These are phyloP conservation scores for Remersonia thermophila DNA, from an alignment of 2,329 filamentous ascomycete genomes.

Conservation along the genomic window DNA sequence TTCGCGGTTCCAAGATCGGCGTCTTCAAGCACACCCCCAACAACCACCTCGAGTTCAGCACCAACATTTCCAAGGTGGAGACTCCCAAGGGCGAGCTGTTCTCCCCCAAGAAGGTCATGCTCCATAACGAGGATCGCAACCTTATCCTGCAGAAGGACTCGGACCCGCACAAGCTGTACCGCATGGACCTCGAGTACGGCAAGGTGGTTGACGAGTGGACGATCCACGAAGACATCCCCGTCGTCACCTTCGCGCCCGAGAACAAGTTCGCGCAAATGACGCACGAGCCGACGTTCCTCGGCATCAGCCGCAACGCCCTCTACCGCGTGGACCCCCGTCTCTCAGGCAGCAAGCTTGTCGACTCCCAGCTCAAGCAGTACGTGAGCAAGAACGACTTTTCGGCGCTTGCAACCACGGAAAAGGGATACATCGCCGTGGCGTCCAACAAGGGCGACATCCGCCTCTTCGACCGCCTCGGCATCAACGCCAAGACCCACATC, in stretches of 20 bases:
- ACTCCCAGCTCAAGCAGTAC: slow-evolving; percentile 89
- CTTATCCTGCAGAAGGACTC: slow-evolving; percentile 75
- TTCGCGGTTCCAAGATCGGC: slow-evolving; percentile 93
- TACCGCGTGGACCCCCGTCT: slow-evolving; percentile 90
- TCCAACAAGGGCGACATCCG: slow-evolving; percentile 96
- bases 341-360: slow-evolving; percentile 82
- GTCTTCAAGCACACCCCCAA: slow-evolving; percentile 95
- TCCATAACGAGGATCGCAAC: slow-evolving; percentile 80
- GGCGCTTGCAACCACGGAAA: slow-evolving; percentile 83
- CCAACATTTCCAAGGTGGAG: slow-evolving; percentile 91
- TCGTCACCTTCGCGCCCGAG: slow-evolving; percentile 84
- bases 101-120: slow-evolving; percentile 92
- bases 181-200: slow-evolving; percentile 95
- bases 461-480: slow-evolving; percentile 88
- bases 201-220: slow-evolving; percentile 99
- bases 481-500: slow-evolving; percentile 95
- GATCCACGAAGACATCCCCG: slow-evolving; percentile 87
- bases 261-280: slow-evolving; percentile 99
- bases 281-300: slow-evolving; percentile 85
- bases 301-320: slow-evolving; percentile 82
- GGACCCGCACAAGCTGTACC: slow-evolving; percentile 83
- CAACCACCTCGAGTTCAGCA: slow-evolving; percentile 89
- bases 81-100: slow-evolving; percentile 80
- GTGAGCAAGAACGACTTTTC: slow-evolving; percentile 96
- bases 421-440: slow-evolving; percentile 92